Evolutionary conservation across 768 basidiomycete genomes (phyloP), one percentile per base, ranked within the genome.

Genomic region (Auricularia cornea): DNA sequence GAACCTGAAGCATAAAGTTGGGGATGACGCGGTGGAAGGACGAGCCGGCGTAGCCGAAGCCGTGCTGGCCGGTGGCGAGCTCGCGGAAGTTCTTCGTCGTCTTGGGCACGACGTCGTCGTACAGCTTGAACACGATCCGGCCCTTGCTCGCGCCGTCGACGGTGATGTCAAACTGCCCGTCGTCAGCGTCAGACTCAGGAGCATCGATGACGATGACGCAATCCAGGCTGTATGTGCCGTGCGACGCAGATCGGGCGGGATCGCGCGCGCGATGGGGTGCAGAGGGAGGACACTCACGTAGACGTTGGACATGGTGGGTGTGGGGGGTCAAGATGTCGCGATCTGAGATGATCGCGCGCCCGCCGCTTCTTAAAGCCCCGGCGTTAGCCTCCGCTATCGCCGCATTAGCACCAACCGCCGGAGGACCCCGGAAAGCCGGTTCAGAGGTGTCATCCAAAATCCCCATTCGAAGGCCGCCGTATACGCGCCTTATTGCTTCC

Each of bases 1-100:
- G 74, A 28, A 92, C 93, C 74, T 95, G 93, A 63, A 92, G 80
- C 90, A 93, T 93, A 77, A 93, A 94, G 48, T 81, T 59, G 67
- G 88, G 89, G 71, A 94, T 92, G 70, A 94, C 77, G 66, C 92
- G 88, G 70, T 81, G 80, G 76, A 80, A 81, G 12, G 68, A 64
- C n/a, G 75, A 75, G 11, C 78, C 79, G 65, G 77, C 70, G 71
- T 78, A 81, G 2, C 78, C 79, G 67, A 71, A 79, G 11, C 74
- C 76, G 44, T 57, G 26, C 54, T 57, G 54, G 54, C 54, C 54
- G 26, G 54, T 57, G 26, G 18, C 16, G 18, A 57, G 30, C 54
- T 57, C 54, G 54, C 30, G 54, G 54, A 57, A 48, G 44, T 48
- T 48, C 44, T 48, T 48, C 2, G 90, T 77, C 2, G 90, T 93